Base-by-base conservation (phyloP, 495 filamentous ascomycete genomes). In the Hypoxylon perforatum region DNA sequence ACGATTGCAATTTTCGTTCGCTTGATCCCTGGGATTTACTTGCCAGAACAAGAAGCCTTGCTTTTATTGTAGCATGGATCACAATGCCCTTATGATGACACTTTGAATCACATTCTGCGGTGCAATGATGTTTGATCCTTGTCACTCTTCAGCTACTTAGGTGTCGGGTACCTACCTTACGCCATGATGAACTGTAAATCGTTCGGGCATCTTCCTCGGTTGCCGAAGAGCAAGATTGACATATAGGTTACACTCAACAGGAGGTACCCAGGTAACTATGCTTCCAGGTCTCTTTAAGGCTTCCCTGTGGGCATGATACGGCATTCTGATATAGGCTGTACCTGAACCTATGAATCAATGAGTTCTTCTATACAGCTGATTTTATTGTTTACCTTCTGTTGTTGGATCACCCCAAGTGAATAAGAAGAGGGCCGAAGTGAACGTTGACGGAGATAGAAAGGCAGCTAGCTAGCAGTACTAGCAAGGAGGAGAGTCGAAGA, bases 1-100 rank as follows among this genome's bases (percentile, higher is more conserved):
- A 52, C 17, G 25, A 53, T 5, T 28, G 49, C n/a, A 50, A 17
- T 14, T 38, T 23, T 45, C 42, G 18, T 30, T 46, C 7, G 54
- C 8, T 18, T 35, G 23, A 15, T n/a, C 9, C 35, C 38, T 36
- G n/a, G 23, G 33, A 46, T 15, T 9, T 51, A 44, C 15, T 11
- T 36, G 36, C 14, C 7, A 9, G 18, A 30, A 17, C 14, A 15
- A 3, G 5, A 42, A 28, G 25, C 7, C 25, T 28, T 28, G 25
- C 25, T 28, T 28, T 3, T 28, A 28, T 28, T 28, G 25, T 28
- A 28, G 25, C 25, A 7, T 28, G 25, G 25, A 28, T 7, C 25
- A 7, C 25, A 28, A 28, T 3, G 3, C 25, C 7, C 25, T 7
- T 7, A 28, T 28, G 25, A 28, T 28, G 25, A 28, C 25, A 28